Conservation (phyloP, 345 rosid species). For the Eucalyptus microcorys region DNA sequence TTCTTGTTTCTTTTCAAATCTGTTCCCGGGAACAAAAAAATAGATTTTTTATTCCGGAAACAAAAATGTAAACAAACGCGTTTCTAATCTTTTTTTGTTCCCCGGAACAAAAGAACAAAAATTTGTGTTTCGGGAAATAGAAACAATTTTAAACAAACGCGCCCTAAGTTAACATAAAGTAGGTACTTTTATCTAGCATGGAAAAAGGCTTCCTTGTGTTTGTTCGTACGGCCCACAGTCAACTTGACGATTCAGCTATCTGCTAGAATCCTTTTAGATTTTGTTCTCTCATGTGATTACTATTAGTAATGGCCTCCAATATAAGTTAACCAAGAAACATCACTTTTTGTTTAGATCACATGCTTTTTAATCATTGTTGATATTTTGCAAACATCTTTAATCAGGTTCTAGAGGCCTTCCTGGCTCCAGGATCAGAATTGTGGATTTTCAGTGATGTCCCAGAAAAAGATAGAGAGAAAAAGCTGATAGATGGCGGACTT, state of each 20-base stretch:
- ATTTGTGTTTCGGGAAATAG: too few relatives aligned
- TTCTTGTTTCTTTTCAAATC: too few relatives aligned
- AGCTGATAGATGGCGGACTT: slow-evolving; percentile 71
- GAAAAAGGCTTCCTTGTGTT: neutral
- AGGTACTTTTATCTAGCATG: neutral
- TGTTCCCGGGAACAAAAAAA: too few relatives aligned
- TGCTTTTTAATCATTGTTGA: neutral
- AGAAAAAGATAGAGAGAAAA: slow-evolving; percentile 71
- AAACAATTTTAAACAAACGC: too few relatives aligned
- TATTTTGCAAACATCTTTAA: neutral
- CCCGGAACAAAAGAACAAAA: too few relatives aligned
- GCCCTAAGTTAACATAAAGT: neutral
- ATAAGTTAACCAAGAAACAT: neutral
- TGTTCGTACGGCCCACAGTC: neutral
- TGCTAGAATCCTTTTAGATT: neutral
- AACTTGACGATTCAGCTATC: neutral
- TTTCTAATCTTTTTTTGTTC: too few relatives aligned
- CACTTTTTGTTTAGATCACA: neutral
- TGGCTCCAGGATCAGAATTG: slow-evolving; percentile 84
- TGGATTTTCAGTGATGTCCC: slow-evolving; percentile 96
- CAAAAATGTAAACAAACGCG: too few relatives aligned
- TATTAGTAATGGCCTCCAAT: neutral
- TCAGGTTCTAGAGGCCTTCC: slow-evolving; percentile 82
- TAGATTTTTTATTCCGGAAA: too few relatives aligned
- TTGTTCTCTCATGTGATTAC: neutral